Conservation (phyloP, 208 protist genomes). For the Endotrypanum monterogeii region DNA sequence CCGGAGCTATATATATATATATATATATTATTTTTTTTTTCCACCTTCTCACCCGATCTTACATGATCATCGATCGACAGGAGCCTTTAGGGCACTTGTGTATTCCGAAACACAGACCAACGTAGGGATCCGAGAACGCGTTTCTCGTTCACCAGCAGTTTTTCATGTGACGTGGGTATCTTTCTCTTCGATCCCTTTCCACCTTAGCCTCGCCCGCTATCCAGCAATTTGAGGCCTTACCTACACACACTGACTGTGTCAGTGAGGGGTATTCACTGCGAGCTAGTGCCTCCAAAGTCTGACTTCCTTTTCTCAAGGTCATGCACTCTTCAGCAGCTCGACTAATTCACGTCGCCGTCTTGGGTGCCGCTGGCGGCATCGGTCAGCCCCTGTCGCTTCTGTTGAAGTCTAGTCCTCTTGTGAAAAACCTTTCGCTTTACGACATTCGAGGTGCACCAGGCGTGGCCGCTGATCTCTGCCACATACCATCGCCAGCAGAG, state of each 20-base stretch:
- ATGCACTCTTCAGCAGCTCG: constrained; percentile 19
- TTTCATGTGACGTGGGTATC: not conserved
- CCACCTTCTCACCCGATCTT: not conserved
- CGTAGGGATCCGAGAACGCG: not conserved
- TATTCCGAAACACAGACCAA: not conserved
- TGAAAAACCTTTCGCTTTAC: constrained; percentile 86
- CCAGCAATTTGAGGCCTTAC: not conserved
- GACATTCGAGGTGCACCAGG: constrained; percentile 86
- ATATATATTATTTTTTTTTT: not conserved
- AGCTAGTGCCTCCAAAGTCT: too few relatives aligned
- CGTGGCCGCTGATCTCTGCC: constrained; percentile 89
- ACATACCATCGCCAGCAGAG: constrained; percentile 82
- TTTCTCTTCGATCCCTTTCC: not conserved
- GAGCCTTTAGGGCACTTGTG: not conserved
- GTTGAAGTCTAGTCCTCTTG: constrained; percentile 83
- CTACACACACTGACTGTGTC: not conserved
- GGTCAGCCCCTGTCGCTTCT: constrained; percentile 96
- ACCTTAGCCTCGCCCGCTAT: not conserved
- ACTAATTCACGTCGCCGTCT: constrained; percentile 74
- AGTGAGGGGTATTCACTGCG: not conserved
- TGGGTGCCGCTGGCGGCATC: constrained; percentile 96
- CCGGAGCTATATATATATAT: too few relatives aligned
- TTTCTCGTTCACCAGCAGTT: not conserved
- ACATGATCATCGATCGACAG: too few relatives aligned
- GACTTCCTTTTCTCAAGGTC: not conserved